phyloP scores from a whole-genome alignment of 2,329 filamentous ascomycete species.

The Talaromyces albobiverticillius region DNA sequence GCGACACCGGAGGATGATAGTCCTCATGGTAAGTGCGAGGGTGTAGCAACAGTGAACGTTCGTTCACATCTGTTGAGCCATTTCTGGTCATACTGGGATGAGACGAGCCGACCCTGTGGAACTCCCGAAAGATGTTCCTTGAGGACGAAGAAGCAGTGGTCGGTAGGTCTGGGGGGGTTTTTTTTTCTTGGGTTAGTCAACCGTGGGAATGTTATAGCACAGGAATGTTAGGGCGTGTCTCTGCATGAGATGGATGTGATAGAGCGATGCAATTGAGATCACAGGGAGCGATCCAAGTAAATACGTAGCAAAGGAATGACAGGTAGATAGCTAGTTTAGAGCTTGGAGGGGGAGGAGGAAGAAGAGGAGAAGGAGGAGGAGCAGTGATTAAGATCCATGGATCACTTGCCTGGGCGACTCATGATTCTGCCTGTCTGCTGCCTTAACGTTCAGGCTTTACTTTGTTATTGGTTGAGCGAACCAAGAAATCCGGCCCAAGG shows the following conservation, averaged over 20 bases:
- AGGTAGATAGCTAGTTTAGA: no score
- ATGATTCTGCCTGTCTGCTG: no score
- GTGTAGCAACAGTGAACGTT: conserved; percentile 34
- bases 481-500: neutral
- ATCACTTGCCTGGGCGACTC: conserved; percentile 2
- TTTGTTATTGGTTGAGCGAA: conserved; percentile 1
- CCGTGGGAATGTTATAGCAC: neutral
- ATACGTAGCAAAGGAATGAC: neutral
- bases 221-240: neutral
- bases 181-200: neutral
- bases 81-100: conserved; percentile 33
- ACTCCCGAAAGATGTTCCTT: conserved; percentile 6
- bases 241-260: neutral
- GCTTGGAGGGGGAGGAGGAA: neutral
- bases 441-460: neutral
- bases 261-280: no score
- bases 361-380: neutral
- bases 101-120: conserved; percentile 8
- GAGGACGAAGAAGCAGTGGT: neutral
- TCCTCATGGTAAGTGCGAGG: conserved; percentile 13
- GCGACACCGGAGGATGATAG: conserved; percentile 9
- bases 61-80: conserved; percentile 29
- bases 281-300: no score
- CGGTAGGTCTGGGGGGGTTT: neutral
- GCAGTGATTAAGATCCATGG: neutral